Evolutionary conservation across 2,329 filamentous ascomycete species (phyloP).

Genomic region (Cytospora mali): DNA sequence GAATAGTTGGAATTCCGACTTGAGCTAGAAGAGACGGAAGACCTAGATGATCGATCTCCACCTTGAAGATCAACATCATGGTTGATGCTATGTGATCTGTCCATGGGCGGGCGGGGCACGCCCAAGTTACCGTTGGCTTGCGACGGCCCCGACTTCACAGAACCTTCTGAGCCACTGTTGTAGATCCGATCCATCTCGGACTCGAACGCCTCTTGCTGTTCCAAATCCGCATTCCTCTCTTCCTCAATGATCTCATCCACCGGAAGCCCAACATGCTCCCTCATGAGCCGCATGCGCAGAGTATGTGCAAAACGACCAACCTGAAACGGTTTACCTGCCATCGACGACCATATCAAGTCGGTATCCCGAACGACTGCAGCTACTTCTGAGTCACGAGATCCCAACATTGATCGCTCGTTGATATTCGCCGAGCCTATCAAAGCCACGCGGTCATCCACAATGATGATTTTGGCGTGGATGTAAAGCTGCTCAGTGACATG

Average conservation of each 20-base stretch:
- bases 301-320: conserved; percentile 94
- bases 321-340: conserved; percentile 86
- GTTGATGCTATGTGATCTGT: conserved; percentile 69
- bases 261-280: conserved; percentile 94
- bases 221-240: conserved; percentile 68
- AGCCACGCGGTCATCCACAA: conserved; percentile 90
- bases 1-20: conserved; percentile 32
- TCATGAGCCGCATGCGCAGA: conserved; percentile 89
- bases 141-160: conserved; percentile 15
- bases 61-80: conserved; percentile 66
- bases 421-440: conserved; percentile 98
- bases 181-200: conserved; percentile 67
- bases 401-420: conserved; percentile 95
- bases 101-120: conserved; percentile 13
- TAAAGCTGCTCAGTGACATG: conserved; percentile 96
- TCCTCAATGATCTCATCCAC: conserved; percentile 88
- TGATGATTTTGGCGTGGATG: conserved; percentile 95
- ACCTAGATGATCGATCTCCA: conserved; percentile 36
- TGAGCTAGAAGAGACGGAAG: conserved; percentile 38
- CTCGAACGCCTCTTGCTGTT: conserved; percentile 56
- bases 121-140: conserved; percentile 17
- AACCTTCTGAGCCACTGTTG: conserved; percentile 45
- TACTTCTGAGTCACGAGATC: conserved; percentile 87
- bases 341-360: conserved; percentile 87
- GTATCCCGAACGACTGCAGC: conserved; percentile 90